Percentiles rank a stretch among this genome's conserved stretches.
phyloP scores from a whole-genome alignment of 1,284 basidiomycete species.

The Mrakiaceae sp. region DNA sequence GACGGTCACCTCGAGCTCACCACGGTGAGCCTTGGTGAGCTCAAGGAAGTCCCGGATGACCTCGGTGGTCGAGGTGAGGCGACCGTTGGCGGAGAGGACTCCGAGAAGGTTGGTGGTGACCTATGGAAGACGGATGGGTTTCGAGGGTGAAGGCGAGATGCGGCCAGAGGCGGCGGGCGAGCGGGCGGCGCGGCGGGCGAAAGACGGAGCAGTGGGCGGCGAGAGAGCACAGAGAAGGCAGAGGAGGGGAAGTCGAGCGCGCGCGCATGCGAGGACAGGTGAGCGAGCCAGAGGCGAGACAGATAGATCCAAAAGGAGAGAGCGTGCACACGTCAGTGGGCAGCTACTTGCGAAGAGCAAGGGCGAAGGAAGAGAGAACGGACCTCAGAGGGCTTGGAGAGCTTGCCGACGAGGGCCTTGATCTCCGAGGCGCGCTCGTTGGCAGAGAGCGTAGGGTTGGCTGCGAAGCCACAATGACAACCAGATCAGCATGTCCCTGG shows the following conservation, averaged over 20 bases:
- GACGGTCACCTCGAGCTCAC: conserved; percentile 86
- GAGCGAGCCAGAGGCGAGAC: background rate
- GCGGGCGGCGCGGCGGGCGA: background rate
- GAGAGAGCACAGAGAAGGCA: background rate
- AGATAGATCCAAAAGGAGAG: conserved; percentile 29
- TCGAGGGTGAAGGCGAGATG: conserved; percentile 59
- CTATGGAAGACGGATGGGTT: conserved; percentile 57
- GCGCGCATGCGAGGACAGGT: background rate
- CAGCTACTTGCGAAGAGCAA: background rate
- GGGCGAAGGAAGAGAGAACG: background rate
- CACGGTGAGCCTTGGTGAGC: conserved; percentile 79
- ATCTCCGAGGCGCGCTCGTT: conserved; percentile 65
- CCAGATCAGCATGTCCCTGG: background rate
- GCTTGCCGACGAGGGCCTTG: conserved; percentile 45
- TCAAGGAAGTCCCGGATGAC: conserved; percentile 88
- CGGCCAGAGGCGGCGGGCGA: conserved; percentile 57
- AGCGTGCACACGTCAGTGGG: conserved; percentile 28
- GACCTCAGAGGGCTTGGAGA: conserved; percentile 21
- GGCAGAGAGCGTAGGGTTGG: conserved; percentile 78
- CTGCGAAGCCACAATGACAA: conserved; percentile 20
- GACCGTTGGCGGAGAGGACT: conserved; percentile 87
- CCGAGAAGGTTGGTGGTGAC: conserved; percentile 86
- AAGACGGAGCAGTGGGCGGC: background rate
- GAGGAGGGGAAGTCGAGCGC: background rate
- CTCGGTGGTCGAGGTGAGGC: conserved; percentile 68